Conservation (phyloP, 768 basidiomycete genomes). For the Amanita jacksonii region DNA sequence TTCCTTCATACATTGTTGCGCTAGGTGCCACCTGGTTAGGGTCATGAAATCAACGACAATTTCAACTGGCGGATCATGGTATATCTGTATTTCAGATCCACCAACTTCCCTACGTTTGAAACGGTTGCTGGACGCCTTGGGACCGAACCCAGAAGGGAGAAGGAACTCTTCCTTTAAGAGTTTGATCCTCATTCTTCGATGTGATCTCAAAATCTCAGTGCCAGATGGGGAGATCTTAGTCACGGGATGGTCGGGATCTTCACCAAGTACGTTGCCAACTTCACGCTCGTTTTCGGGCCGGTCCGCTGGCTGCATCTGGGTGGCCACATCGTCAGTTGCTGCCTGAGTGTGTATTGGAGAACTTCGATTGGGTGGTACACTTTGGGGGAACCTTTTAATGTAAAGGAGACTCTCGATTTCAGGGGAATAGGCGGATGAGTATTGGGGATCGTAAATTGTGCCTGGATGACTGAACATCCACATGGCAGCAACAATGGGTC, state of each 20-base stretch:
- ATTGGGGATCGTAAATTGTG: too few species aligned
- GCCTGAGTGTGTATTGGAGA: too few species aligned
- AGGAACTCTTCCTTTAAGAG: background rate
- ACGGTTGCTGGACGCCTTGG: background rate
- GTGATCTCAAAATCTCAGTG: background rate
- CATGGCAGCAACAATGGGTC: background rate
- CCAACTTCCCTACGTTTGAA: too few species aligned
- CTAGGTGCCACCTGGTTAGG: background rate
- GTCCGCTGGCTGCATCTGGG: too few species aligned
- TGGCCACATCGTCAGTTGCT: too few species aligned
- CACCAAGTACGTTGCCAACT: too few species aligned
- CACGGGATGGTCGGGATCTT: too few species aligned
- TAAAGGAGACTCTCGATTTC: conserved; percentile 1
- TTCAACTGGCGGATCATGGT: too few species aligned
- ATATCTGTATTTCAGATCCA: too few species aligned
- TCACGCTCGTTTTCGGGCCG: too few species aligned
- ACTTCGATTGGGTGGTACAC: too few species aligned
- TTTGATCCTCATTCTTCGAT: background rate
- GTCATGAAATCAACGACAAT: background rate
- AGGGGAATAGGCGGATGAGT: background rate
- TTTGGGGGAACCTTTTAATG: background rate
- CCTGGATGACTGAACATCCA: background rate
- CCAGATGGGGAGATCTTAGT: too few species aligned
- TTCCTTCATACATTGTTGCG: background rate
- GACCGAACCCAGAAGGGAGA: background rate